Evolutionary conservation across 805 yeast species (phyloP).

Genomic region (Tetrapisispora pingtungensis): DNA sequence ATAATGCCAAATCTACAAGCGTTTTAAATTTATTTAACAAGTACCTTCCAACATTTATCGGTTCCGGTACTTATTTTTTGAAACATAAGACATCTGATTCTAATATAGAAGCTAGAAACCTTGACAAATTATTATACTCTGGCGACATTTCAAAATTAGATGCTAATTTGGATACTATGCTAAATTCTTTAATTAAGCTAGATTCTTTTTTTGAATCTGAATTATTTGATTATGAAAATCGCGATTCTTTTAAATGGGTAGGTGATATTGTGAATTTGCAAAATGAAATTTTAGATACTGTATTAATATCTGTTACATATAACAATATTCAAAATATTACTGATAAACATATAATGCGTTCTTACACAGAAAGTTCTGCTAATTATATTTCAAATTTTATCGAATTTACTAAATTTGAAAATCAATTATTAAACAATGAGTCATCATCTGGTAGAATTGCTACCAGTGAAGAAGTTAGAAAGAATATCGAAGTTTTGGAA

Average conservation of each 20-base stretch:
- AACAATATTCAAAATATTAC: not conserved
- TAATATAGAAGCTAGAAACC: not conserved
- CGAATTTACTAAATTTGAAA: not conserved
- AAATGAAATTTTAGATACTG: not conserved
- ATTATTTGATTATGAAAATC: constrained; percentile 10
- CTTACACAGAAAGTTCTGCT: not conserved
- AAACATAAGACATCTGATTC: not conserved
- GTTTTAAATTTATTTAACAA: constrained; percentile 4
- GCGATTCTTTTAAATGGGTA: constrained; percentile 26
- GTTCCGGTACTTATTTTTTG: constrained; percentile 14
- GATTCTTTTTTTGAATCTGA: constrained; percentile 5
- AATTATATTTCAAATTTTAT: not conserved
- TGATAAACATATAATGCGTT: not conserved
- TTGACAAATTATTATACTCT: constrained; percentile 1
- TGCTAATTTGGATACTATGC: constrained; percentile 19
- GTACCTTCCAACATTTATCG: constrained; percentile 13
- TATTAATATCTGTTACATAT: not conserved
- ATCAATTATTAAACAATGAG: not conserved
- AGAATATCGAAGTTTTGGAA: not conserved
- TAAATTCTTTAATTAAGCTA: constrained; percentile 10
- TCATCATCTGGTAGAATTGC: not conserved
- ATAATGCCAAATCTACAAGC: not conserved
- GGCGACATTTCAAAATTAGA: constrained; percentile 1
- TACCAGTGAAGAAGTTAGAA: not conserved
- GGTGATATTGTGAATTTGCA: constrained; percentile 20